Percentiles rank a stretch among this genome's conserved stretches.
Conservation (phyloP, 345 rosid species). For the Eucalyptus rudis region DNA sequence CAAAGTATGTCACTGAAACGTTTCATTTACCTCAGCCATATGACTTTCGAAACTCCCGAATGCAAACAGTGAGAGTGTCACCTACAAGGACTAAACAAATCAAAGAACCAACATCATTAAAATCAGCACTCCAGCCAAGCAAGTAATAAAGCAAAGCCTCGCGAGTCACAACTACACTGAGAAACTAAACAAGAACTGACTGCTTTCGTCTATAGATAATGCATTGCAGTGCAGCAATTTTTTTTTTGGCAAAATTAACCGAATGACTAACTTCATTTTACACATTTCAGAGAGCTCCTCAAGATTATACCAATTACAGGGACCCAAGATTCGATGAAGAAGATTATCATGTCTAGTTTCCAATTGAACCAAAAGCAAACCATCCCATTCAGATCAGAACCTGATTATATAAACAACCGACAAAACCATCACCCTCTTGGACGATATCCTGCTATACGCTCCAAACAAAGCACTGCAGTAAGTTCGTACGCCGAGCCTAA, state of each 20-base stretch:
- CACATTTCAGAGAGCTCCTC: neutral
- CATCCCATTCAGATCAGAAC: neutral
- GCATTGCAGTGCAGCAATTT: neutral
- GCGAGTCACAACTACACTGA: neutral
- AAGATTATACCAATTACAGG: neutral
- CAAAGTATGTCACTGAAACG: neutral
- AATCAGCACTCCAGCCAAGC: neutral
- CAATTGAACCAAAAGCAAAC: neutral
- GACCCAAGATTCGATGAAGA: neutral
- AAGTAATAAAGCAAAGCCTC: neutral
- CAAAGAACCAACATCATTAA: neutral
- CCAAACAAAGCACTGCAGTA: neutral
- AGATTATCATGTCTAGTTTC: neutral
- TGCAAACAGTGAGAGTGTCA: neutral
- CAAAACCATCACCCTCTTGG: neutral
- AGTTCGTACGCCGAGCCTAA: neutral
- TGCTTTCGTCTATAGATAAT: neutral
- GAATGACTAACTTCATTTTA: neutral
- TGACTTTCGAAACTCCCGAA: neutral
- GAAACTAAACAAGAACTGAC: neutral
- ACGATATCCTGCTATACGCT: neutral
- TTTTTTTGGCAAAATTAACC: neutral
- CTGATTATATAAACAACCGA: neutral
- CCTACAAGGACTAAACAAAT: neutral
- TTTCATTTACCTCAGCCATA: conserved; percentile 63